These are phyloP conservation scores for Samsoniella hepiali DNA, from an alignment of 2,329 filamentous ascomycete species.

Conservation along the genomic window DNA sequence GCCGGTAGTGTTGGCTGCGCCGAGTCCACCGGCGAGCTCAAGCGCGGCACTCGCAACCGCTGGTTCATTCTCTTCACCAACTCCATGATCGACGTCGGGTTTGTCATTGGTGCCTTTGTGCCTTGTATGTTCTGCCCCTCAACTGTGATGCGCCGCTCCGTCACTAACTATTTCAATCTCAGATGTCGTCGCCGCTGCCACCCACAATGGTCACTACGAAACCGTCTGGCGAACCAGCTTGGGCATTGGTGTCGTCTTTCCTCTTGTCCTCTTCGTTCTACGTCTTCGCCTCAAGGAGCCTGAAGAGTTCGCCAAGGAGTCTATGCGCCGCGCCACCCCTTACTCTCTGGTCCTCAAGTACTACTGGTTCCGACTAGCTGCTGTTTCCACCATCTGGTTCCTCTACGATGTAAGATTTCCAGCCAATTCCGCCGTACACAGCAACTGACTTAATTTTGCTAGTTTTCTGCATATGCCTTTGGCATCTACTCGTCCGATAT, in stretches of 20 bases:
- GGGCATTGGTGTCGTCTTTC: constrained; percentile 75
- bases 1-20: constrained; percentile 81
- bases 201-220: constrained; percentile 58
- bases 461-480: constrained; percentile 81
- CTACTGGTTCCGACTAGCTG: constrained; percentile 69
- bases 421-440: background rate
- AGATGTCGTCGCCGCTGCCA: constrained; percentile 55
- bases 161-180: background rate
- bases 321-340: constrained; percentile 60
- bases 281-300: constrained; percentile 74
- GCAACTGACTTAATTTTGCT: background rate
- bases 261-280: constrained; percentile 65
- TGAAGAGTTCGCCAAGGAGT: constrained; percentile 69
- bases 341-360: constrained; percentile 57
- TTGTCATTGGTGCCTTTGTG: constrained; percentile 75
- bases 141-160: background rate
- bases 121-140: constrained; percentile 44
- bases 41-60: constrained; percentile 74
- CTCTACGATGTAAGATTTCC: constrained; percentile 62
- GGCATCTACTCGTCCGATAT: constrained; percentile 80
- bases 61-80: constrained; percentile 94
- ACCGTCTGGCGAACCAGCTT: constrained; percentile 81
- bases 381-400: constrained; percentile 79
- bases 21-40: constrained; percentile 80
- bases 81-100: constrained; percentile 79